Conservation (phyloP, 1,139 yeast species). For the Nakaseomyces nivariensis region DNA sequence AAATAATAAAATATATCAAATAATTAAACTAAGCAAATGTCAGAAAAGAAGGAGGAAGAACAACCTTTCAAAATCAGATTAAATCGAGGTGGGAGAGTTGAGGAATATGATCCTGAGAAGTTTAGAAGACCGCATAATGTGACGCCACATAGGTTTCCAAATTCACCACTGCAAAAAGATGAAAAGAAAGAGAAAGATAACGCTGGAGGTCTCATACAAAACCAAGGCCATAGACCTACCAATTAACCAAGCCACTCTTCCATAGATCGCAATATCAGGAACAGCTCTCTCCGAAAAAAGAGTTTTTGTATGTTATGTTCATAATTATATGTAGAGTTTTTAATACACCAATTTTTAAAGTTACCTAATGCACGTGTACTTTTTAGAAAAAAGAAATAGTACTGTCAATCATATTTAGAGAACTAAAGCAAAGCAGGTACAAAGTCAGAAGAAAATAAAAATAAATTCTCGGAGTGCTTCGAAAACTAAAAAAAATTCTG, state of each 20-base stretch:
- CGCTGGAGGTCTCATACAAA: constrained; percentile 8
- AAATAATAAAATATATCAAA: no score
- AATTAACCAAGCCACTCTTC: neutral
- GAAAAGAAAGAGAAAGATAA: neutral
- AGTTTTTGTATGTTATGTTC: no score
- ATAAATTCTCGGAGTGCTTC: no score
- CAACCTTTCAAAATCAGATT: constrained; percentile 8
- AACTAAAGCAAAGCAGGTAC: no score
- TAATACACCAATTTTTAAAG: no score
- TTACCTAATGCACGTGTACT: no score
- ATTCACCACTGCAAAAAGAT: neutral
- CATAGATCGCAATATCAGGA: neutral
- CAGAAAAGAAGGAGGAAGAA: neutral
- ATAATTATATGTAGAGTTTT: no score
- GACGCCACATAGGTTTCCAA: constrained; percentile 5
- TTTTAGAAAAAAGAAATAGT: no score
- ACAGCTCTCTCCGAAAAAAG: neutral
- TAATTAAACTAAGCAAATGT: neutral
- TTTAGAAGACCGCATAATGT: constrained; percentile 21
- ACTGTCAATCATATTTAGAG: no score
- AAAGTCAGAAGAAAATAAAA: no score
- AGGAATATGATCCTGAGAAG: constrained; percentile 12
- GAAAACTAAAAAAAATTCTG: neutral
- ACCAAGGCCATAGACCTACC: constrained; percentile 16
- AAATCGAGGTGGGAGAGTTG: constrained; percentile 16